Evolutionary conservation across 2,329 filamentous ascomycete genomes (phyloP), one percentile per base, ranked within the genome.

Genomic region (Pseudocercospora fuligena): DNA sequence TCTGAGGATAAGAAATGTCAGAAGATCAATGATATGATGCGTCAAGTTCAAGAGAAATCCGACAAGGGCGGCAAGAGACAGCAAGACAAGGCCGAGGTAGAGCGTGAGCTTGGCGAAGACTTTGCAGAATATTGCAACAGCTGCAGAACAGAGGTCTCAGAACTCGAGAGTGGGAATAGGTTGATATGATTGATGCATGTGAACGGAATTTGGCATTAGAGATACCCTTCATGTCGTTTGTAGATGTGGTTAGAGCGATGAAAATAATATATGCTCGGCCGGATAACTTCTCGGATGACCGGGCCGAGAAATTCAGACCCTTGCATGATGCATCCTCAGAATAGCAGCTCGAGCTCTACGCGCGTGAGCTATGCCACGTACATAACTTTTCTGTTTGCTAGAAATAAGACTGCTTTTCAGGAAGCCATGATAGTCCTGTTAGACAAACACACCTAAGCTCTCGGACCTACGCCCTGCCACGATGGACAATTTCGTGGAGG

Each of bases 1-100:
- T 90, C 92, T 71, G 95, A 99, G 81, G 90, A 89, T 70, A 80
- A 84, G 36, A 87, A 92, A 58, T 99, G 95, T 78, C 87, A 88
- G 64, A 87, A 90, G 75, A 78, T 88, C 7, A 83, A 85, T 47
- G 77, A 75, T 14, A 79, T 88, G 72, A 75, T 90, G 23, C 76
- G 73, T 77, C 69, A 63, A 16, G 40, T 64, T 16, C 27, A 57
- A 16, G 56, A 63, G 74, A 70, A 66, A 63, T 46, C 68, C 46
- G 16, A 68, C 4, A 59, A 33, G 7, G 23, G 16, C 25, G 40
- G 49, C 11, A 53, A 47, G 16, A 43, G 25, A n/a, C 21, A 56
- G 7, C 9, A 33, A 33, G 61, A 58, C 29, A 33, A 31, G 2
- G 23, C 40, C 14, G 23, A 40, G 51, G 27, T 31, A n/a, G 65